These are phyloP conservation scores for Dalbergia cochinchinensis DNA, from an alignment of 306 rosid species.

Conservation along the genomic window DNA sequence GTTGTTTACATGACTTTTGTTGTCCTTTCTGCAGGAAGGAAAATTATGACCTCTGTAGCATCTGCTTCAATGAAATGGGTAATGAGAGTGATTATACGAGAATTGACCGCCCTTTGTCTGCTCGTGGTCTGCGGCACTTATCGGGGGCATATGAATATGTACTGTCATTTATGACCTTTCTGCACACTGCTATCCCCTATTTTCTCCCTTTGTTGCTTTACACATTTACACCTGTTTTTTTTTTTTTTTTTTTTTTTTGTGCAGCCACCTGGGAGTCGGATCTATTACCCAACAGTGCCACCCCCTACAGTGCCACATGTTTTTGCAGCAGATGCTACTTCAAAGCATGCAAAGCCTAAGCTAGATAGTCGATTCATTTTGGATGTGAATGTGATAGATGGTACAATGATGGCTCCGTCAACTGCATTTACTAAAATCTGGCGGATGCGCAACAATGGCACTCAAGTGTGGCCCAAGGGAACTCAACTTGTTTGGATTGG, in stretches of 20 bases:
- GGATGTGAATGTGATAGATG: slow-evolving; percentile 87
- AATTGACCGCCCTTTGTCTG: slow-evolving; percentile 70
- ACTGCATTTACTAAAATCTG: slow-evolving; percentile 91
- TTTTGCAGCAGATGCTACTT: slow-evolving; percentile 35
- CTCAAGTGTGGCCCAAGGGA: slow-evolving; percentile 74
- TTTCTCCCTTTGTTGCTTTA: slow-evolving; percentile 3
- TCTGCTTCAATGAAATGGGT: slow-evolving; percentile 73
- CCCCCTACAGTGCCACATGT: slow-evolving; percentile 42
- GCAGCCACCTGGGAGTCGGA: slow-evolving; percentile 37
- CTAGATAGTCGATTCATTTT: slow-evolving; percentile 75
- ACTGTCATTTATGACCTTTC: slow-evolving; percentile 32
- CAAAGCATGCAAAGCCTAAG: slow-evolving; percentile 56
- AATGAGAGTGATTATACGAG: slow-evolving; percentile 66
- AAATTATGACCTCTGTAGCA: slow-evolving; percentile 84
- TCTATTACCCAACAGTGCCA: slow-evolving; percentile 4
- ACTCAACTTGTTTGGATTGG: slow-evolving; percentile 83
- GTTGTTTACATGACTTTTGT: background rate
- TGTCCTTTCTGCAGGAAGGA: slow-evolving; percentile 66
- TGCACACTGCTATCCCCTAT: slow-evolving; percentile 12
- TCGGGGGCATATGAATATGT: slow-evolving; percentile 47
- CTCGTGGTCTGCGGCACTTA: slow-evolving; percentile 44
- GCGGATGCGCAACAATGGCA: slow-evolving; percentile 87
- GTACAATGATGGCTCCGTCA: slow-evolving; percentile 82
- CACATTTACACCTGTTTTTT: slow-evolving; percentile 18
- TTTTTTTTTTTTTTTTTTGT: slow-evolving; percentile 33